phyloP scores from a whole-genome alignment of 2,329 filamentous ascomycete species.

The Cercospora canescens region DNA sequence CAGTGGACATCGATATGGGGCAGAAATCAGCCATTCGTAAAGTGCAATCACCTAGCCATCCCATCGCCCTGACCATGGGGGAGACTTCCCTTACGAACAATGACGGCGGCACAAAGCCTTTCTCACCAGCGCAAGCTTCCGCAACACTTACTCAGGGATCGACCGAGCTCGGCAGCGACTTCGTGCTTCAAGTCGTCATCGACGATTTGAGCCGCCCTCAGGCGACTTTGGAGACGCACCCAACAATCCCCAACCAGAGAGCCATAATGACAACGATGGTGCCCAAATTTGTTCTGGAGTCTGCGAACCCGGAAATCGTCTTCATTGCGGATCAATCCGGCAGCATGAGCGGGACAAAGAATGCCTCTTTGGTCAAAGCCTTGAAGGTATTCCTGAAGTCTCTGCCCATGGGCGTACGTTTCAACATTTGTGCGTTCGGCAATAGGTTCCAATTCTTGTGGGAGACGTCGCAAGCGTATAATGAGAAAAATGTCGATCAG shows the following conservation, averaged over 20 bases:
- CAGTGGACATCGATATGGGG: slow-evolving; percentile 60
- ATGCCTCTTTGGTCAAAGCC: slow-evolving; percentile 55
- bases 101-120: slow-evolving; percentile 38
- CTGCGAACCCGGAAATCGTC: slow-evolving; percentile 62
- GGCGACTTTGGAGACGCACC: slow-evolving; percentile 67
- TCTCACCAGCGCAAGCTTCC: slow-evolving; percentile 60
- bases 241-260: slow-evolving; percentile 59
- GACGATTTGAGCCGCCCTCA: slow-evolving; percentile 61
- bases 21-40: slow-evolving; percentile 57
- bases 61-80: slow-evolving; percentile 65
- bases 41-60: slow-evolving; percentile 67
- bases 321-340: slow-evolving; percentile 73
- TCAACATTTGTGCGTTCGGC: slow-evolving; percentile 72
- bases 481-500: slow-evolving; percentile 44
- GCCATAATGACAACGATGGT: slow-evolving; percentile 72
- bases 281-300: slow-evolving; percentile 65
- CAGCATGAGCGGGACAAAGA: slow-evolving; percentile 58
- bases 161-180: slow-evolving; percentile 61
- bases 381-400: slow-evolving; percentile 67
- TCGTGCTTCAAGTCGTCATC: slow-evolving; percentile 64
- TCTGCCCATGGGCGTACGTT: slow-evolving; percentile 62
- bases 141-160: slow-evolving; percentile 58
- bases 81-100: slow-evolving; percentile 50
- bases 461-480: slow-evolving; percentile 49
- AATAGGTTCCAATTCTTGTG: slow-evolving; percentile 49